Evolutionary conservation across 192 early-diverging fungal genomes (phyloP).

Genomic region (Coemansia sp.): DNA sequence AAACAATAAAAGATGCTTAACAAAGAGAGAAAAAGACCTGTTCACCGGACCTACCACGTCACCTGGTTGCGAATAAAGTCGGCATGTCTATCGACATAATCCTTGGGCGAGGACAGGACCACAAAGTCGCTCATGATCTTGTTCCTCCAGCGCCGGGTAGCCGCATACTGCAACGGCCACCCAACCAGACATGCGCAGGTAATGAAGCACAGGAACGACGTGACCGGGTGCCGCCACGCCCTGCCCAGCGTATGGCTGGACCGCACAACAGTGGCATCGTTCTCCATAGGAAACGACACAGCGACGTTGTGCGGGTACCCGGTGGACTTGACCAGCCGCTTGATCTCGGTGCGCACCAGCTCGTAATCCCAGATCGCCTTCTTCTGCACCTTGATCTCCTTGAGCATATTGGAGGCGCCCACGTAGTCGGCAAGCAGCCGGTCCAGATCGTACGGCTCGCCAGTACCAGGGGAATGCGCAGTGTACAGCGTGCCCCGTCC

Average conservation of each 20-base stretch:
- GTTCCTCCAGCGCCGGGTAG: slow-evolving; percentile 34
- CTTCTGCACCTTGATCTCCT: slow-evolving; percentile 44
- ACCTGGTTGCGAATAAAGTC: slow-evolving; percentile 47
- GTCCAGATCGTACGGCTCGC: slow-evolving; percentile 41
- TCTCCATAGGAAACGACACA: slow-evolving; percentile 41
- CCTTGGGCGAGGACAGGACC: slow-evolving; percentile 31
- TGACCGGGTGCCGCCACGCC: slow-evolving; percentile 43
- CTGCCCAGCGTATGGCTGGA: slow-evolving; percentile 19
- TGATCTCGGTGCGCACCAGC: slow-evolving; percentile 27
- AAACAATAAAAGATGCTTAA: neutral
- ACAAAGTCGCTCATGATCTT: slow-evolving; percentile 54
- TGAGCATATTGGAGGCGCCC: slow-evolving; percentile 29
- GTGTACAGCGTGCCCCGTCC: slow-evolving; percentile 40
- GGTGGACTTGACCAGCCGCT: slow-evolving; percentile 14
- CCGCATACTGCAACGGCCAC: slow-evolving; percentile 41
- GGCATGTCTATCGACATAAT: slow-evolving; percentile 37
- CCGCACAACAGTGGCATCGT: slow-evolving; percentile 33
- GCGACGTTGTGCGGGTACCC: slow-evolving; percentile 47
- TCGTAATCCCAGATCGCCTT: slow-evolving; percentile 56
- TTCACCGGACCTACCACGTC: slow-evolving; percentile 13
- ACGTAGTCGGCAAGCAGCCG: slow-evolving; percentile 36
- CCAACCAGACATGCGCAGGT: slow-evolving; percentile 44
- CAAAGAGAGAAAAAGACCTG: neutral
- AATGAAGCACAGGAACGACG: slow-evolving; percentile 40
- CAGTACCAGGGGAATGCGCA: slow-evolving; percentile 10